Evolutionary conservation across 2,329 filamentous ascomycete genomes (phyloP).

Genomic region (Tolypocladium capitatum): DNA sequence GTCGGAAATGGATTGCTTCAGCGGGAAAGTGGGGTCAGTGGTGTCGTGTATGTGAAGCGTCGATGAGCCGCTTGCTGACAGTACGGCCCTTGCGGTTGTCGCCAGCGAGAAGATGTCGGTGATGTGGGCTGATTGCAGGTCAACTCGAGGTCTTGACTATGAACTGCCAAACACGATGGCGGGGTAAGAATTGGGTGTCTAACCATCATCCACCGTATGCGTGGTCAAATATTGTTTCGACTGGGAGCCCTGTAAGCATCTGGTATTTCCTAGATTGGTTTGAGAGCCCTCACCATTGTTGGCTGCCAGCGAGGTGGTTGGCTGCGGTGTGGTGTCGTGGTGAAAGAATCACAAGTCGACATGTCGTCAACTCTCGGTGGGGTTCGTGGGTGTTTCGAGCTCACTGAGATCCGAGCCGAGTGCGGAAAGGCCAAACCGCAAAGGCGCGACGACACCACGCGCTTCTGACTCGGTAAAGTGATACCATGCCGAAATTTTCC

Average conservation of each 20-base stretch:
- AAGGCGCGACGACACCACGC: neutral
- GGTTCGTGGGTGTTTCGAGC: neutral
- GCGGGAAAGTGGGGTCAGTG: slow-evolving; percentile 54
- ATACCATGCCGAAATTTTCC: neutral
- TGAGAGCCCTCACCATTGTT: neutral
- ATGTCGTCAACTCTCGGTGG: neutral
- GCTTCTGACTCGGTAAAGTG: neutral
- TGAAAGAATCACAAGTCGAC: neutral
- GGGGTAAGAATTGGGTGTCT: slow-evolving; percentile 16
- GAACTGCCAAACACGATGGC: slow-evolving; percentile 4
- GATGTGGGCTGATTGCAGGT: slow-evolving; percentile 49
- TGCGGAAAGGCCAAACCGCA: no score
- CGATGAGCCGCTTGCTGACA: slow-evolving; percentile 78
- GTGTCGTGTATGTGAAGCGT: slow-evolving; percentile 72
- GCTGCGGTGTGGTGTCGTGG: neutral
- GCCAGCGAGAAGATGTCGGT: slow-evolving; percentile 78
- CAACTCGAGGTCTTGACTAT: neutral
- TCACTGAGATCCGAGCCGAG: neutral
- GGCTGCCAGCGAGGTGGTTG: neutral
- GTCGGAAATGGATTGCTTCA: slow-evolving; percentile 64
- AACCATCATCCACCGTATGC: slow-evolving; percentile 79
- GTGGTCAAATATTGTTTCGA: slow-evolving; percentile 97
- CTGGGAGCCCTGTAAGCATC: slow-evolving; percentile 29
- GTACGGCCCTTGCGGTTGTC: slow-evolving; percentile 55
- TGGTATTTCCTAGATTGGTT: neutral